phyloP scores from a whole-genome alignment of 2,329 filamentous ascomycete species.

The Juglanconis sp. region DNA sequence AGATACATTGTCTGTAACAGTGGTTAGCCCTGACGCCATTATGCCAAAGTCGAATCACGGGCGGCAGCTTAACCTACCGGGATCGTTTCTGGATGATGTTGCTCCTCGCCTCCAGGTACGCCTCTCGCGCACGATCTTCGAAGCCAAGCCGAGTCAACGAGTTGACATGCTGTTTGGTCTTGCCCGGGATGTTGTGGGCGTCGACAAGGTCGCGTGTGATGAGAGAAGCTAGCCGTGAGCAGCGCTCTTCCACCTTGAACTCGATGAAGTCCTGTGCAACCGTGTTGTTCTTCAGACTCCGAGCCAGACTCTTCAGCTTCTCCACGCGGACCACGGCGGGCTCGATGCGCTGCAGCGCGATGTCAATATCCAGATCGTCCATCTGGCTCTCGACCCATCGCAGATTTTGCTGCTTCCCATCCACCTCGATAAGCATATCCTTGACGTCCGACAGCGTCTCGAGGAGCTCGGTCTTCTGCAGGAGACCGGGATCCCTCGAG shows the following conservation, averaged over 20 bases:
- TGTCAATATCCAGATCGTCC: constrained; percentile 93
- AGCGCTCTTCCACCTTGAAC: constrained; percentile 84
- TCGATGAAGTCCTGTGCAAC: constrained; percentile 90
- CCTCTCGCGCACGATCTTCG: constrained; percentile 83
- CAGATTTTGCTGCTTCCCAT: constrained; percentile 93
- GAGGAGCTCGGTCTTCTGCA: constrained; percentile 76
- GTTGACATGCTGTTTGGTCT: constrained; percentile 75
- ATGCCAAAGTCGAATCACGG: not conserved
- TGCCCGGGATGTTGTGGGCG: constrained; percentile 71
- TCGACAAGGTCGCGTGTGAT: constrained; percentile 75
- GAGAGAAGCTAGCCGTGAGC: constrained; percentile 70
- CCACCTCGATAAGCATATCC: constrained; percentile 90
- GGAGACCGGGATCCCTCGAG: constrained; percentile 69
- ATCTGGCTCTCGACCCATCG: constrained; percentile 95
- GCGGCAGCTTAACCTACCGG: constrained; percentile 53
- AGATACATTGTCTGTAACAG: constrained; percentile 76
- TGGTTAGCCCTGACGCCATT: constrained; percentile 23
- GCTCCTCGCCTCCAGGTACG: constrained; percentile 77
- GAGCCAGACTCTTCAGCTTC: constrained; percentile 75
- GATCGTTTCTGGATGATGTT: constrained; percentile 77
- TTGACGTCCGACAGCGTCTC: constrained; percentile 76
- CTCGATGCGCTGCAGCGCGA: constrained; percentile 87
- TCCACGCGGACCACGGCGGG: constrained; percentile 80
- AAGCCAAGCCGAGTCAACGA: constrained; percentile 87
- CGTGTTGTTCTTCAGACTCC: constrained; percentile 77